These are phyloP conservation scores for Striga asiatica DNA, from an alignment of 257 asterid species.

Conservation along the genomic window DNA sequence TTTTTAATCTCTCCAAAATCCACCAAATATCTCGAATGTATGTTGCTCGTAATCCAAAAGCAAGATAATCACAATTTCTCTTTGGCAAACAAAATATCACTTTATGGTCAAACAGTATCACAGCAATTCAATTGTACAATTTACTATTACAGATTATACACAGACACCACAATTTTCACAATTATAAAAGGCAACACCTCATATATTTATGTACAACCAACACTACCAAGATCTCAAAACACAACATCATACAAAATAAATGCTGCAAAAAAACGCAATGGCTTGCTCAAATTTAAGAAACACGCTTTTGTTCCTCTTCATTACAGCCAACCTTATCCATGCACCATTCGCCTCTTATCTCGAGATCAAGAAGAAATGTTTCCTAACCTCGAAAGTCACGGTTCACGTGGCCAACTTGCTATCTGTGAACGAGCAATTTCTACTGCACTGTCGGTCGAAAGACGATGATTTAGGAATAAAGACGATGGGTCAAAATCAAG, in stretches of 20 bases:
- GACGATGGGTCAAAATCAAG: neutral
- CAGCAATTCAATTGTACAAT: too few species aligned
- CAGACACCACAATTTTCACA: too few species aligned
- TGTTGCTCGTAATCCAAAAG: too few species aligned
- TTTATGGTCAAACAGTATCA: too few species aligned
- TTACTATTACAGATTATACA: too few species aligned
- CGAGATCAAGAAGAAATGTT: neutral
- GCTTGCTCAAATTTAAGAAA: neutral
- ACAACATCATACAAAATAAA: too few species aligned
- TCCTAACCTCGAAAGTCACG: neutral
- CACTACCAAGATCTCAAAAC: neutral
- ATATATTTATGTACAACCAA: too few species aligned
- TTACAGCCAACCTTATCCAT: neutral
- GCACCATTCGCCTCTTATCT: neutral
- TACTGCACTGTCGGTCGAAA: neutral
- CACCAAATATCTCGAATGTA: too few species aligned
- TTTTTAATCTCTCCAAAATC: too few species aligned
- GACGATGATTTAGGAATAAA: neutral
- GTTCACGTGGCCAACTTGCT: neutral
- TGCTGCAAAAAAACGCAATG: neutral
- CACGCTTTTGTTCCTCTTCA: neutral
- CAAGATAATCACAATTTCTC: too few species aligned
- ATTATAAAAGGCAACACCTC: too few species aligned
- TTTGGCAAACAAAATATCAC: too few species aligned
- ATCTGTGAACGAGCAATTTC: neutral